Conservation (phyloP, 2,329 filamentous ascomycete species). For the Talaromyces sp. region DNA sequence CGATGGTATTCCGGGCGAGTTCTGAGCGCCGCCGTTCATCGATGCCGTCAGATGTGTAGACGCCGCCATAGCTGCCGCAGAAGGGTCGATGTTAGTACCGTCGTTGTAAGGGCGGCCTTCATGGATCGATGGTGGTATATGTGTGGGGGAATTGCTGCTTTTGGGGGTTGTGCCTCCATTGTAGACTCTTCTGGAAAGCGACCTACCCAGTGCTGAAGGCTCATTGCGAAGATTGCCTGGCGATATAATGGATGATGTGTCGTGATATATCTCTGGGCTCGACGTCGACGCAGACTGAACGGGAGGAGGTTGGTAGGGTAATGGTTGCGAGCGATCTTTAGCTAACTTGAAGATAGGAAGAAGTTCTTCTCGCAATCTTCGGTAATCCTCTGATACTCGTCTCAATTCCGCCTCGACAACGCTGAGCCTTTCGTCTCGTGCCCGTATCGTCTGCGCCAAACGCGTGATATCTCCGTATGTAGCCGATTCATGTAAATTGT, state of each 20-base stretch:
- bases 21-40: constrained; percentile 61
- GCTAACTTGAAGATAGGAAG: constrained; percentile 83
- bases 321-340: constrained; percentile 86
- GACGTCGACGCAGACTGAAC: constrained; percentile 38
- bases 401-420: constrained; percentile 79
- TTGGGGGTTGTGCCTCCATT: constrained; percentile 70
- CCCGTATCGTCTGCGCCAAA: constrained; percentile 80
- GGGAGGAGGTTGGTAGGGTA: constrained; percentile 59
- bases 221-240: constrained; percentile 12
- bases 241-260: constrained; percentile 9
- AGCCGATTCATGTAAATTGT: constrained; percentile 79
- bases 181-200: constrained; percentile 70
- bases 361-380: constrained; percentile 83
- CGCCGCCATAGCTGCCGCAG: constrained; percentile 64
- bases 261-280: constrained; percentile 23
- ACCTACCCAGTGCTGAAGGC: constrained; percentile 58
- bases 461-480: constrained; percentile 91
- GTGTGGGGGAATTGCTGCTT: constrained; percentile 68
- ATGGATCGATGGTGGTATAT: constrained; percentile 57
- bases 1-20: constrained; percentile 48
- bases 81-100: constrained; percentile 59
- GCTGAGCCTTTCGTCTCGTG: constrained; percentile 86
- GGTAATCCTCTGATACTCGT: constrained; percentile 81
- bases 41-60: constrained; percentile 65
- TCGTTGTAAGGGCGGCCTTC: constrained; percentile 59